Base-by-base conservation (phyloP, 139 green algal genomes). In the Coccomyxa sp. region DNA sequence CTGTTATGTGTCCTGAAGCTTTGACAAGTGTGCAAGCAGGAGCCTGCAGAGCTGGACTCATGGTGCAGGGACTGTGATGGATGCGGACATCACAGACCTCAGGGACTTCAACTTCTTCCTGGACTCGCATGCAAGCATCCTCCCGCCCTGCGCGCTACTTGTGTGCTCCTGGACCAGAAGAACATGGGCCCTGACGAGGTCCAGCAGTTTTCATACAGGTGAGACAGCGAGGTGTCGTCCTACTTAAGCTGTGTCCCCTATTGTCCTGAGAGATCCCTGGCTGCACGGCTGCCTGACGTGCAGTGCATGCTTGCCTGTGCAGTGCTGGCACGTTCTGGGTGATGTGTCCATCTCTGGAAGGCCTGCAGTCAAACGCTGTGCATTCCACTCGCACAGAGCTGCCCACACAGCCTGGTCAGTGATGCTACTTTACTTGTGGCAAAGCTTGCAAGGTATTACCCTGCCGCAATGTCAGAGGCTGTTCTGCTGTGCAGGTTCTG, bases 21-120 rank as follows among this genome's bases (percentile, higher is more conserved):
- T 18, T 64, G 50, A 64, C 22, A 4, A 22, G 50, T 64, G n/a
- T n/a, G n/a, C n/a, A n/a, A n/a, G n/a, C n/a, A n/a, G n/a, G n/a
- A n/a, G 50, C 50, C 5, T 71, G 64, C 33, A 6, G 12, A 29
- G 29, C 27, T 71, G 64, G 33, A 29, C 33, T 22, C n/a, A n/a
- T 5, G 29, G 3, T 68, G 44, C 80, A 84, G 80, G 80, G 6
- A 79, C 76, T 27, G 86, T 94, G 69, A 83, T 97, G 38, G 93
- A 96, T 86, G 82, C 34, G 31, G 75, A 55, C 70, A 91, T 97
- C 79, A 68, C 34, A 31, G 69, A 83, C 82, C 74, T 74, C 22
- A 78, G n/a, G 10, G 89, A 93, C 58, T 95, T 90, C 55, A 90
- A 95, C 85, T 98, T 98, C 87, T 97, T 91, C 82, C 89, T 98